A percentile compares a stretch with the other conserved stretches of the same genome.
Conservation (phyloP, 306 rosid species). For the Malus sylvestris region DNA sequence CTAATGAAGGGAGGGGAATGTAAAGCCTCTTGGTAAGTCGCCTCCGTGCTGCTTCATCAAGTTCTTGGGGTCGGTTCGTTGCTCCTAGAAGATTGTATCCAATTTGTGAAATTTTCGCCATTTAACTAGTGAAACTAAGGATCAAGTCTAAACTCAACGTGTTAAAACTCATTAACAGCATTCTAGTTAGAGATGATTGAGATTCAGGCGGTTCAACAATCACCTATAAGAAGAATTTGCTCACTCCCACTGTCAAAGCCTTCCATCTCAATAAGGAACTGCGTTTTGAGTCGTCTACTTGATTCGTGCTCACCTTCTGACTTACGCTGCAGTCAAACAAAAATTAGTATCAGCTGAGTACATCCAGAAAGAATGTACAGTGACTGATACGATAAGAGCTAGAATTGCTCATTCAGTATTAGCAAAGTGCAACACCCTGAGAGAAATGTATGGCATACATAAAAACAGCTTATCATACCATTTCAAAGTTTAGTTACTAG, state of each 20-base stretch:
- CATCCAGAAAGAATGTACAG: neutral
- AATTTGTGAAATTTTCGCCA: neutral
- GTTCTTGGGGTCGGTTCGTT: constrained; percentile 93
- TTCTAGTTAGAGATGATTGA: neutral
- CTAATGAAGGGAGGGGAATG: constrained; percentile 85
- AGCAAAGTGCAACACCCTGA: constrained; percentile 8
- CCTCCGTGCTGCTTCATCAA: constrained; percentile 96
- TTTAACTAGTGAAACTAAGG: neutral
- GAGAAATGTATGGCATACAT: neutral
- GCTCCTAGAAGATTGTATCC: constrained; percentile 55
- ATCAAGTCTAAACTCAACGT: neutral
- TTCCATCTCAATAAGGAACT: constrained; percentile 98
- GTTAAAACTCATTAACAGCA: neutral
- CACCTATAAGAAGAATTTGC: constrained; percentile 88
- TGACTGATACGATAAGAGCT: neutral
- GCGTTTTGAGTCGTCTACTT: constrained; percentile 93
- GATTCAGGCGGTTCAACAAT: constrained; percentile 16
- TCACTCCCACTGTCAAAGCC: constrained; percentile 84
- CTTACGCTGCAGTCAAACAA: constrained; percentile 57
- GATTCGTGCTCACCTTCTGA: constrained; percentile 98
- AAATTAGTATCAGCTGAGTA: constrained; percentile 9
- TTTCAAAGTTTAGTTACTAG: constrained; percentile 5
- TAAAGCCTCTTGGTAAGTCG: constrained; percentile 86
- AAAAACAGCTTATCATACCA: neutral
- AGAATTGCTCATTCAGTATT: neutral